phyloP scores from a whole-genome alignment of 345 rosid species.

The Boechera stricta region DNA sequence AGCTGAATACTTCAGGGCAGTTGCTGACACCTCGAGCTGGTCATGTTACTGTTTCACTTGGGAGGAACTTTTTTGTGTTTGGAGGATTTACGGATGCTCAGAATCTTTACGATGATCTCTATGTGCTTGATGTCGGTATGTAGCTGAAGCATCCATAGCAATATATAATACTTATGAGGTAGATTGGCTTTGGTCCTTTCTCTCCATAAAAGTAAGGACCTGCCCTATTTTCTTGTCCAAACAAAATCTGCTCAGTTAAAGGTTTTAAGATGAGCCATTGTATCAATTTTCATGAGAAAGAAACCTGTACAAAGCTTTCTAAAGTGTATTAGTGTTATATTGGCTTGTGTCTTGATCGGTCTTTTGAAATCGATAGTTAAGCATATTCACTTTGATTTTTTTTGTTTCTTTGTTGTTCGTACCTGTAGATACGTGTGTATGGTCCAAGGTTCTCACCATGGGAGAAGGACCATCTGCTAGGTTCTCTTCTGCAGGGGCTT shows the following conservation, averaged over 20 bases:
- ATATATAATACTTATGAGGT: not conserved
- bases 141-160: constrained; percentile 26
- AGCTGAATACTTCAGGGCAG: constrained; percentile 78
- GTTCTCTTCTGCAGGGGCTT: constrained; percentile 92
- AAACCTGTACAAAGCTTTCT: constrained; percentile 8
- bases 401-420: constrained; percentile 6
- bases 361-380: not conserved
- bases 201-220: no score
- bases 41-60: constrained; percentile 83
- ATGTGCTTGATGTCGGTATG: constrained; percentile 91
- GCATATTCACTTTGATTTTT: constrained; percentile 25
- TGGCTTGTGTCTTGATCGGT: constrained; percentile 13
- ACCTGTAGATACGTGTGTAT: constrained; percentile 72
- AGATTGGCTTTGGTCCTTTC: constrained; percentile 7
- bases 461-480: constrained; percentile 95
- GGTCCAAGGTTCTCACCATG: constrained; percentile 72
- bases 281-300: constrained; percentile 1
- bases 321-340: constrained; percentile 6
- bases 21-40: constrained; percentile 96
- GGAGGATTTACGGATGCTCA: constrained; percentile 98
- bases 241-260: constrained; percentile 2
- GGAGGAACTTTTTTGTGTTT: constrained; percentile 85
- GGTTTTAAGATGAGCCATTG: constrained; percentile 17
- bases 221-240: constrained; percentile 4
- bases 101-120: constrained; percentile 84